Evolutionary conservation across 768 basidiomycete genomes (phyloP).

Genomic region (Dioszegia aurantiaca): DNA sequence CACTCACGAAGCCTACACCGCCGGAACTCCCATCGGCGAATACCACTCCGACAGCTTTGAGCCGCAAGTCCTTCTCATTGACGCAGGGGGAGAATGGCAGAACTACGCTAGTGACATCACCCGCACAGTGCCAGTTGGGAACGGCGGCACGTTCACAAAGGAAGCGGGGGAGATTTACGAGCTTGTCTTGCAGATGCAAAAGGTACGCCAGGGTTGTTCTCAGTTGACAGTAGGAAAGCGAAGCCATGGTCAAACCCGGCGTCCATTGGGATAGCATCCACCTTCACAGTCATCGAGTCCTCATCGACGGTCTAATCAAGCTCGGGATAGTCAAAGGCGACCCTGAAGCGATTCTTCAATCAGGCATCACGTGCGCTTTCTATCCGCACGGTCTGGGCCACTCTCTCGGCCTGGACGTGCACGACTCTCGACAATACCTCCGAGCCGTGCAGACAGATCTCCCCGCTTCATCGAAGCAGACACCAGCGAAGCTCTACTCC

Average conservation of each 20-base stretch:
- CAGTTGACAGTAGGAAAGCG: conserved; percentile 59
- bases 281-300: conserved; percentile 71
- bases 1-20: conserved; percentile 8
- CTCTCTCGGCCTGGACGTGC: conserved; percentile 88
- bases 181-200: conserved; percentile 87
- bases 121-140: conserved; percentile 65
- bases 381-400: conserved; percentile 87
- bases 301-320: conserved; percentile 75
- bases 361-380: conserved; percentile 77
- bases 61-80: conserved; percentile 73
- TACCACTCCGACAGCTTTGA: conserved; percentile 58
- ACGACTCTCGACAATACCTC: conserved; percentile 82
- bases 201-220: conserved; percentile 54
- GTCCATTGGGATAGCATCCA: conserved; percentile 88
- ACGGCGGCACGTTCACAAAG: conserved; percentile 80
- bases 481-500: conserved; percentile 66
- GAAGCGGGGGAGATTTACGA: conserved; percentile 80
- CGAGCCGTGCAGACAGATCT: conserved; percentile 55
- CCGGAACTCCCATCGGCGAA: conserved; percentile 33
- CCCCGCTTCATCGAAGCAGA: conserved; percentile 49
- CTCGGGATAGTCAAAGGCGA: conserved; percentile 79
- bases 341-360: conserved; percentile 61
- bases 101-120: conserved; percentile 65
- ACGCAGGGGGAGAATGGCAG: conserved; percentile 90
- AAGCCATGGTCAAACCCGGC: conserved; percentile 69